A percentile compares a stretch with the other conserved stretches of the same genome.
Evolutionary conservation across 495 filamentous ascomycete genomes (phyloP).

Genomic region (Penicillium cinerascens): DNA sequence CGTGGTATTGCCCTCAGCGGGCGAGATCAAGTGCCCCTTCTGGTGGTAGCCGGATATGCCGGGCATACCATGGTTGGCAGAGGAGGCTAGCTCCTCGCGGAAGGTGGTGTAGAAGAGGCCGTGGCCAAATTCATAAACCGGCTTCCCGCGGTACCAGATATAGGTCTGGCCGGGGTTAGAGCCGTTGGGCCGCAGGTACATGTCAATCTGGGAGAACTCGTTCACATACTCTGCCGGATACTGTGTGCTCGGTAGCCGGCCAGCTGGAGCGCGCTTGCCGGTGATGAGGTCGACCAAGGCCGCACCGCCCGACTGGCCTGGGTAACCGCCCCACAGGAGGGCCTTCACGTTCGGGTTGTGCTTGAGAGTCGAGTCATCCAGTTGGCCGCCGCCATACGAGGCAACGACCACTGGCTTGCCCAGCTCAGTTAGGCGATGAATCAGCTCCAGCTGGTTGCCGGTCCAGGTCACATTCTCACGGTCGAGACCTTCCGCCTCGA

Average conservation of each 20-base stretch:
- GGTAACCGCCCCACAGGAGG: conserved; percentile 52
- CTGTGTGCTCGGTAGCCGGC: conserved; percentile 50
- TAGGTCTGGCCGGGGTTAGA: conserved; percentile 44
- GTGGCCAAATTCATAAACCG: conserved; percentile 46
- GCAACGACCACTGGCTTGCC: conserved; percentile 51
- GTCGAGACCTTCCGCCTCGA: conserved; percentile 49
- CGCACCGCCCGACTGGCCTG: conserved; percentile 47
- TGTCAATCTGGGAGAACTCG: conserved; percentile 49
- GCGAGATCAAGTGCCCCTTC: too few species aligned
- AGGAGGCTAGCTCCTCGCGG: too few species aligned
- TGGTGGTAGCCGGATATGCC: too few species aligned
- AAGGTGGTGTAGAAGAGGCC: conserved; percentile 47
- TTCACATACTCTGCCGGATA: conserved; percentile 50
- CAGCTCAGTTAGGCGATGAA: conserved; percentile 38
- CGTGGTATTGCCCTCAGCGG: too few species aligned
- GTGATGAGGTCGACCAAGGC: conserved; percentile 48
- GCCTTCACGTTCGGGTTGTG: conserved; percentile 41
- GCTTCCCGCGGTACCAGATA: conserved; percentile 48
- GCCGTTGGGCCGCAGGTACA: conserved; percentile 42
- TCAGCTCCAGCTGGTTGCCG: conserved; percentile 48
- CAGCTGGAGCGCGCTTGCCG: conserved; percentile 45
- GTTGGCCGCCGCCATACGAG: conserved; percentile 50
- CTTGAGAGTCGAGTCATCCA: conserved; percentile 48
- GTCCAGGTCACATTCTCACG: conserved; percentile 49
- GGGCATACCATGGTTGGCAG: too few species aligned